phyloP scores from a whole-genome alignment of 129 eudicot species.

The Arctium lappa region DNA sequence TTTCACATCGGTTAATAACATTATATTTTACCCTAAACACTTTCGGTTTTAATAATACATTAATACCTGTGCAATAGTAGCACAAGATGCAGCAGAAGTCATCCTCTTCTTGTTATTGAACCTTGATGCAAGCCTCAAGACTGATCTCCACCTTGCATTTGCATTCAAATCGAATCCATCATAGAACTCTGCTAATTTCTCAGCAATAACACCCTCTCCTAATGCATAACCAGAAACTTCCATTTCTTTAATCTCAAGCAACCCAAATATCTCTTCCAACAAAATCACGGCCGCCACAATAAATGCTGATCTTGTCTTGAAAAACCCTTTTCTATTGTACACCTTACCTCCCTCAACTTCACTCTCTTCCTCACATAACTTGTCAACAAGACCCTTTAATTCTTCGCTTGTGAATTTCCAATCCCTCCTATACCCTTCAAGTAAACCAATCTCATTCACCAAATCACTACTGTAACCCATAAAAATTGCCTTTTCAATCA shows the following conservation, averaged over 20 bases:
- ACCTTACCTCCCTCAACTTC: slow-evolving; percentile 30
- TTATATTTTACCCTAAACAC: background rate
- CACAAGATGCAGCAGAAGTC: slow-evolving; percentile 55
- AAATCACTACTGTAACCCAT: slow-evolving; percentile 34
- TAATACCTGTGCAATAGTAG: slow-evolving; percentile 59
- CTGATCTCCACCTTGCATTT: slow-evolving; percentile 74
- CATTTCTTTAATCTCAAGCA: slow-evolving; percentile 67
- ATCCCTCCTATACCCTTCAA: slow-evolving; percentile 52
- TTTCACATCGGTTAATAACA: background rate
- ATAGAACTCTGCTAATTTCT: slow-evolving; percentile 45
- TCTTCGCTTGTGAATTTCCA: slow-evolving; percentile 72
- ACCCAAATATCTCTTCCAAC: slow-evolving; percentile 64
- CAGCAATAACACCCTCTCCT: slow-evolving; percentile 88
- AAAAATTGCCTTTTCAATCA: slow-evolving; percentile 66
- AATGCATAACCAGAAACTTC: slow-evolving; percentile 80
- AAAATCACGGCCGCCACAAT: slow-evolving; percentile 74
- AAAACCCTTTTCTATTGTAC: slow-evolving; percentile 44
- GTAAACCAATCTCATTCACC: slow-evolving; percentile 29
- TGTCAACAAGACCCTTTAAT: slow-evolving; percentile 50
- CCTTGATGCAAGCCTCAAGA: slow-evolving; percentile 64
- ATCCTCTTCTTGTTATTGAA: slow-evolving; percentile 79
- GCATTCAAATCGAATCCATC: slow-evolving; percentile 61
- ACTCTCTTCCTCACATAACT: slow-evolving; percentile 37
- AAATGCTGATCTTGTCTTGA: slow-evolving; percentile 56
- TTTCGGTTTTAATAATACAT: background rate